Conservation (phyloP, 164 flowering plant genomes). For the Umbellularia californica region DNA sequence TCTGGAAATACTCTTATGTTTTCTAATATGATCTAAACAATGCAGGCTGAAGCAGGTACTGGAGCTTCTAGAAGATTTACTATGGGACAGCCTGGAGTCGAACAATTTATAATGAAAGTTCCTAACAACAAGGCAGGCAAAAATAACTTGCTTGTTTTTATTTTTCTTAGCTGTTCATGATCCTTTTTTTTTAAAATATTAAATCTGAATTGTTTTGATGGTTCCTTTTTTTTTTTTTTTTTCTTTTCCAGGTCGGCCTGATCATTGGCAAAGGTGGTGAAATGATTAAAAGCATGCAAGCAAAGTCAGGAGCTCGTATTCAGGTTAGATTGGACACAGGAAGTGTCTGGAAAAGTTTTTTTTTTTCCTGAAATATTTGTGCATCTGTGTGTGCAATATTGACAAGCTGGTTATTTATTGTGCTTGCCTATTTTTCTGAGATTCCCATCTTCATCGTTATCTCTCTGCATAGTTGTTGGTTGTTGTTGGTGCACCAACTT, state of each 20-base stretch:
- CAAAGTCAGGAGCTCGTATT: conserved; percentile 84
- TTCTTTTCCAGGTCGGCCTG: conserved; percentile 65
- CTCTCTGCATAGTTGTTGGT: too few relatives aligned
- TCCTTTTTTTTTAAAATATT: background rate
- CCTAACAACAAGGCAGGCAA: conserved; percentile 76
- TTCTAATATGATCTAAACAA: background rate
- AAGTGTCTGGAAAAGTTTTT: too few relatives aligned
- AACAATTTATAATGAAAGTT: conserved; percentile 54
- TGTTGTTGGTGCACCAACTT: too few relatives aligned
- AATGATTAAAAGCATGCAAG: conserved; percentile 86
- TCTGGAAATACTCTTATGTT: background rate
- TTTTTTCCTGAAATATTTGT: too few relatives aligned
- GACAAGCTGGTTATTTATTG: too few relatives aligned
- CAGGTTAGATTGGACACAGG: conserved; percentile 43
- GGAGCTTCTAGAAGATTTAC: conserved; percentile 50
- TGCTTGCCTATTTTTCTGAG: too few relatives aligned
- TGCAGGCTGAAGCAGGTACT: conserved; percentile 77
- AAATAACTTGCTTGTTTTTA: background rate
- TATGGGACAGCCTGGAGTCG: conserved; percentile 42
- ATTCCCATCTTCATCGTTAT: too few relatives aligned
- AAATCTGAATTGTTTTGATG: background rate
- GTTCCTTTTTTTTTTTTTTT: background rate
- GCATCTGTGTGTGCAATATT: too few relatives aligned
- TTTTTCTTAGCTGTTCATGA: background rate
- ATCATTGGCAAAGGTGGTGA: conserved; percentile 98